Percentiles rank a stretch among this genome's conserved stretches.
Evolutionary conservation across 2,329 filamentous ascomycete genomes (phyloP).

Genomic region (Colletotrichum spinosum): DNA sequence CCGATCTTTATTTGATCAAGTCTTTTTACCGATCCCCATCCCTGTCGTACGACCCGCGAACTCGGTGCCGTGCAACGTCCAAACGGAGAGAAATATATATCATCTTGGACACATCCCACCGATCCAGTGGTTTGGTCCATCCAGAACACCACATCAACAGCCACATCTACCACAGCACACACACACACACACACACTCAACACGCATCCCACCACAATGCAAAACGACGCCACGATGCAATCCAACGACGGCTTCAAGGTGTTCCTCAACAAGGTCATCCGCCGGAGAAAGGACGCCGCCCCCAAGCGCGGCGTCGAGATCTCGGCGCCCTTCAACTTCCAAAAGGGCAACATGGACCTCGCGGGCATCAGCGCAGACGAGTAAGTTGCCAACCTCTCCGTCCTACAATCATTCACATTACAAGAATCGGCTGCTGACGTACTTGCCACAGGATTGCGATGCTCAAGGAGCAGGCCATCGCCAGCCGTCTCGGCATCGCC

Average conservation of each 20-base stretch:
- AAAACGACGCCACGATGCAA: slow-evolving; percentile 40
- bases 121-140: not conserved
- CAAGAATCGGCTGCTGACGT: slow-evolving; percentile 19
- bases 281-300: slow-evolving; percentile 53
- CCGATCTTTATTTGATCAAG: no score
- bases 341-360: slow-evolving; percentile 63
- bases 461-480: slow-evolving; percentile 64
- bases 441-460: slow-evolving; percentile 55
- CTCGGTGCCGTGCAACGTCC: no score
- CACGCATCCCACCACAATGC: slow-evolving; percentile 14
- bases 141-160: slow-evolving; percentile 2
- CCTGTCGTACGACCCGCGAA: no score
- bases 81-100: slow-evolving; percentile 11
- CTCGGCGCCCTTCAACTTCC: slow-evolving; percentile 70
- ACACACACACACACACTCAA: not conserved
- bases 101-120: slow-evolving; percentile 1
- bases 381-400: slow-evolving; percentile 53
- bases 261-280: slow-evolving; percentile 58
- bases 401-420: not conserved
- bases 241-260: slow-evolving; percentile 57
- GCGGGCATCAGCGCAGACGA: slow-evolving; percentile 70
- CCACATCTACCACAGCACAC: not conserved
- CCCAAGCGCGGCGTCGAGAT: slow-evolving; percentile 57
- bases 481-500: slow-evolving; percentile 60
- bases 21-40: no score